These are phyloP conservation scores for Clonostachys sp. DNA, from an alignment of 2,329 filamentous ascomycete species.

Conservation along the genomic window DNA sequence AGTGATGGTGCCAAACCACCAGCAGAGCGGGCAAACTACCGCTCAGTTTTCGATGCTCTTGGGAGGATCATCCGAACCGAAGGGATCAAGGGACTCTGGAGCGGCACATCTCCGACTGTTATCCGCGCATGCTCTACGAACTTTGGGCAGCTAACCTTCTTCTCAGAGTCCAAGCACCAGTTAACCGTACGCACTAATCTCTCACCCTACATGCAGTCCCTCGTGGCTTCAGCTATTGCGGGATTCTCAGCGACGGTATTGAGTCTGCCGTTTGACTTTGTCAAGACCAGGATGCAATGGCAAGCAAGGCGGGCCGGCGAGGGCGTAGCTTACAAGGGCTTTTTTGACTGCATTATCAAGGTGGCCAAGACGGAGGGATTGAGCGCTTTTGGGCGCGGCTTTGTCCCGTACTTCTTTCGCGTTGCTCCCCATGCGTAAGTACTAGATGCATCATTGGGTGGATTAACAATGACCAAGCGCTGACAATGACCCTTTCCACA, in stretches of 20 bases:
- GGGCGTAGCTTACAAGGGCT: constrained; percentile 78
- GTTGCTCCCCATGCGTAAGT: constrained; percentile 97
- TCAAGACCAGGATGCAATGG: constrained; percentile 96
- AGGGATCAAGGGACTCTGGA: constrained; percentile 80
- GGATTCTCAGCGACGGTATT: constrained; percentile 98
- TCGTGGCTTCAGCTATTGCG: constrained; percentile 83
- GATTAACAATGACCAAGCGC: too few species aligned
- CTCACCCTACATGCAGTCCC: constrained; percentile 67
- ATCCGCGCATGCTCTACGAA: constrained; percentile 97
- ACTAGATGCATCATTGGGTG: background rate
- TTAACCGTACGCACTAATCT: constrained; percentile 64
- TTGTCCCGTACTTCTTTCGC: constrained; percentile 92
- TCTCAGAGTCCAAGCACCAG: constrained; percentile 90
- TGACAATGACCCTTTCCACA: too few species aligned
- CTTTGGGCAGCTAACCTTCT: constrained; percentile 96
- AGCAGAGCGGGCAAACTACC: constrained; percentile 87
- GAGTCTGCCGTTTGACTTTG: constrained; percentile 93
- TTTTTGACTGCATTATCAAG: constrained; percentile 86
- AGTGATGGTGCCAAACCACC: constrained; percentile 86
- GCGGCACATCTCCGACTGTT: constrained; percentile 84
- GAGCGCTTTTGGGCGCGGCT: constrained; percentile 90
- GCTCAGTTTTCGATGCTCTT: constrained; percentile 87
- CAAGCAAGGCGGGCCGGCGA: constrained; percentile 78
- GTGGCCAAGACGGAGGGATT: constrained; percentile 85
- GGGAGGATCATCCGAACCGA: constrained; percentile 74